Conservation (phyloP, 306 rosid genomes). For the Fragaria iinumae region DNA sequence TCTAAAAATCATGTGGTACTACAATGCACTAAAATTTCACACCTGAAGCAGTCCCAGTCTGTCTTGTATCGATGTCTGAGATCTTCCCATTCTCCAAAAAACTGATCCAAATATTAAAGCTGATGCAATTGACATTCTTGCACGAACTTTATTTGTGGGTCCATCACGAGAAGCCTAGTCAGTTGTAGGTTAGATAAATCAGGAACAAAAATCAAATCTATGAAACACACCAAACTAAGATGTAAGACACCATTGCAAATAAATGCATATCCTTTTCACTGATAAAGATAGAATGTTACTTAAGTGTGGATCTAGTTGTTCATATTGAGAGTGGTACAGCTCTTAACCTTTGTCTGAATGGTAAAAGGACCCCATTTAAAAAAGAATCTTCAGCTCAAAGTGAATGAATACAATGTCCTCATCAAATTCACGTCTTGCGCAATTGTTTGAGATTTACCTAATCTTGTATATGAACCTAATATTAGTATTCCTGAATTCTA, state of each 20-base stretch:
- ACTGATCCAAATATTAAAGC: slow-evolving; percentile 91
- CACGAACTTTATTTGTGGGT: slow-evolving; percentile 86
- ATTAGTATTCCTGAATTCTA: neutral
- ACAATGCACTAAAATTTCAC: slow-evolving; percentile 26
- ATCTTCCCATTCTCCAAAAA: slow-evolving; percentile 91
- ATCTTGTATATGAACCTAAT: neutral
- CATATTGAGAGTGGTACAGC: slow-evolving; percentile 9
- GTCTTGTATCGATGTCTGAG: slow-evolving; percentile 97
- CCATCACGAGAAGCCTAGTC: slow-evolving; percentile 85
- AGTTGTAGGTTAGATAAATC: slow-evolving; percentile 30
- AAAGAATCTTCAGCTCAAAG: neutral
- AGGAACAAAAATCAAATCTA: slow-evolving; percentile 27
- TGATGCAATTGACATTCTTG: slow-evolving; percentile 89
- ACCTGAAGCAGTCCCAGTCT: slow-evolving; percentile 99
- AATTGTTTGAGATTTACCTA: neutral
- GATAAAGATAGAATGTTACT: slow-evolving; percentile 12
- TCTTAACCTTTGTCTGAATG: slow-evolving; percentile 6
- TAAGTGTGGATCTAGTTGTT: neutral
- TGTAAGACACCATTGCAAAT: slow-evolving; percentile 9
- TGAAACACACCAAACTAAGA: slow-evolving; percentile 3
- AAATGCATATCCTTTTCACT: slow-evolving; percentile 9
- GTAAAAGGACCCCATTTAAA: neutral
- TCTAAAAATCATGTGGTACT: neutral
- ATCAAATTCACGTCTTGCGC: neutral
- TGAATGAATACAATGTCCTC: neutral